phyloP scores from a whole-genome alignment of 306 rosid species.

The Rubus idaeus region DNA sequence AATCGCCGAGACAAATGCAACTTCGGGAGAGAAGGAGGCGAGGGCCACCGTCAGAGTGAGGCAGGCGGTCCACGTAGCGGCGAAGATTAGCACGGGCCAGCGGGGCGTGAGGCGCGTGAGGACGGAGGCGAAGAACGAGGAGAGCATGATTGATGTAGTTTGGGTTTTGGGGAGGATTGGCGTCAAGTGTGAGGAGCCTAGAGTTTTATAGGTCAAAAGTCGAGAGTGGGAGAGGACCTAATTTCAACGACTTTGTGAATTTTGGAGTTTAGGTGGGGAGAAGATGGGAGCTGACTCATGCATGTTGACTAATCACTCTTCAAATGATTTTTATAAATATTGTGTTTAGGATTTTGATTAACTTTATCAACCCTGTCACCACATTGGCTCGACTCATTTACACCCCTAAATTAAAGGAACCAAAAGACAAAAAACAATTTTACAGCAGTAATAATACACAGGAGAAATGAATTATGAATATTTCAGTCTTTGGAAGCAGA shows the following conservation, averaged over 20 bases:
- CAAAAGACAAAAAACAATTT: background rate
- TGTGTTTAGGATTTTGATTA: too few species aligned
- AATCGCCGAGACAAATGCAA: slow-evolving; percentile 67
- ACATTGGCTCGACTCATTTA: too few species aligned
- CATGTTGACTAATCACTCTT: background rate
- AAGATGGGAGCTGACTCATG: slow-evolving; percentile 7
- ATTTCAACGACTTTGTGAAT: slow-evolving; percentile 25
- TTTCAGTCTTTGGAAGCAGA: background rate
- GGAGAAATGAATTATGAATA: background rate
- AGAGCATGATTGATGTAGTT: slow-evolving; percentile 39
- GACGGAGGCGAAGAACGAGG: slow-evolving; percentile 35
- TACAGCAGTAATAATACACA: background rate
- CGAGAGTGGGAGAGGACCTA: slow-evolving; percentile 1
- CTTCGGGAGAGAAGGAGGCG: slow-evolving; percentile 70
- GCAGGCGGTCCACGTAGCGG: slow-evolving; percentile 57
- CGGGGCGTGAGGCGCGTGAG: slow-evolving; percentile 35
- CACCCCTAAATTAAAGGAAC: too few species aligned
- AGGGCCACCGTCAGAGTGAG: slow-evolving; percentile 62
- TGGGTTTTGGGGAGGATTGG: background rate
- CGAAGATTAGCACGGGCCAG: slow-evolving; percentile 64
- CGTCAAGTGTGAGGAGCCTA: background rate
- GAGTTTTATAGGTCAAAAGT: background rate
- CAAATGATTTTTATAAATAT: too few species aligned
- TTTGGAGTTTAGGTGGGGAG: slow-evolving; percentile 21
- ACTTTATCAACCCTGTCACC: too few species aligned